Base-by-base conservation (phyloP, 306 rosid genomes). In the Ziziphus jujuba region DNA sequence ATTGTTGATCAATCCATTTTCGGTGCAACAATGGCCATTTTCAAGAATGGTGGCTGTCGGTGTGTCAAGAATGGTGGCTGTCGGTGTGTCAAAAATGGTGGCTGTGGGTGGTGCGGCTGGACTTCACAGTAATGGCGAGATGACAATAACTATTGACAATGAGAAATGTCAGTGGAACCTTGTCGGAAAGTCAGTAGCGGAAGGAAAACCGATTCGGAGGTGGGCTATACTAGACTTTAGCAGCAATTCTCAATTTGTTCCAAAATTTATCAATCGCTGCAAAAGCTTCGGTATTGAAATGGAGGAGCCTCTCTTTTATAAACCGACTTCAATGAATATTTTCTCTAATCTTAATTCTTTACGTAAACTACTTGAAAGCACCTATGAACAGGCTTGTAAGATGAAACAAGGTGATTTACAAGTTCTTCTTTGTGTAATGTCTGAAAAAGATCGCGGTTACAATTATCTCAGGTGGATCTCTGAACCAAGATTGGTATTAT, bases 151-250 rank as follows among this genome's bases (percentile, higher is more conserved):
- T 25, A 77, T 85, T 63, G 97, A 90, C 65, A 63, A 28, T 22
- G 85, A 81, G 70, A 90, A 84, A 76, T 79, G 89, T 49, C 86
- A 87, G 2, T 90, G 91, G 97, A 90, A 90, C 56, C 82, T 90
- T 3, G 69, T 79, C 55, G 95, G 82, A 35, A 85, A 55, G 67
- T 82, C 80, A 13, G 68, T 90, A 43, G 89, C 83, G 70, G 82
- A 78, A 72, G 90, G 91, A 54, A 85, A 78, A 79, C 67, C 80
- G 24, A 76, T 87, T 65, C 80, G 67, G 64, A 64, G 54, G 25
- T 87, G 97, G 95, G 90, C 77, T 25, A 76, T 87, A 43, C 74
- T 87, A 28, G 90, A 90, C 67, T 85, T 90, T 63, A n/a, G n/a
- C n/a, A 80, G 89, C 66, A 38, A 67, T 15, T 0, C 0, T 25